A percentile compares a stretch with the other conserved stretches of the same genome.
Conservation (phyloP, 495 filamentous ascomycete genomes). For the Apiosordaria backusii region DNA sequence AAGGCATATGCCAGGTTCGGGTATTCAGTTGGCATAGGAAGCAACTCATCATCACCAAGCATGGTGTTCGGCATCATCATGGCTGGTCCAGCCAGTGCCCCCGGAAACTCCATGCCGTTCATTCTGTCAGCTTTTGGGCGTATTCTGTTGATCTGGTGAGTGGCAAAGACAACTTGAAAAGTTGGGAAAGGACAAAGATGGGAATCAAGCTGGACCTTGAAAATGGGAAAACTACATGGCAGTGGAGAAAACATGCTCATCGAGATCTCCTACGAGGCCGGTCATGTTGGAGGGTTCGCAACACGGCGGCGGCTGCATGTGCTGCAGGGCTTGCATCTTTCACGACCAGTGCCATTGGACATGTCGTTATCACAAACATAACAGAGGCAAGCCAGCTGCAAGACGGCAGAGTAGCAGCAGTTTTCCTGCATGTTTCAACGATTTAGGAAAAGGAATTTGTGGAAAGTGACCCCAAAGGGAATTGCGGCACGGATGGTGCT, state of each 20-base stretch:
- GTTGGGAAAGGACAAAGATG: too few relatives aligned
- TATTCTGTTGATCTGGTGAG: neutral
- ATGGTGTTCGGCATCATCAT: neutral
- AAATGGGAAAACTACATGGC: too few relatives aligned
- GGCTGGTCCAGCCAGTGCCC: neutral
- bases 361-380: neutral
- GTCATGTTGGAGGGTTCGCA: too few relatives aligned
- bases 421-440: neutral
- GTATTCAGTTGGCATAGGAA: neutral
- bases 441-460: neutral
- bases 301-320: neutral
- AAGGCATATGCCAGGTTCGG: neutral
- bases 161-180: neutral
- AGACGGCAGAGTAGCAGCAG: neutral
- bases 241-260: neutral
- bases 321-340: neutral
- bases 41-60: neutral
- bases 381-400: neutral
- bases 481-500: neutral
- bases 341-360: neutral
- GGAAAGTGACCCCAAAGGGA: neutral
- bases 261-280: neutral
- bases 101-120: neutral
- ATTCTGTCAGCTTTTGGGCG: neutral
- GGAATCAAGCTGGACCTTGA: too few relatives aligned